Evolutionary conservation across 2,329 filamentous ascomycete genomes (phyloP), one percentile per base, ranked within the genome.

Genomic region (Dothideomycetes sp.): DNA sequence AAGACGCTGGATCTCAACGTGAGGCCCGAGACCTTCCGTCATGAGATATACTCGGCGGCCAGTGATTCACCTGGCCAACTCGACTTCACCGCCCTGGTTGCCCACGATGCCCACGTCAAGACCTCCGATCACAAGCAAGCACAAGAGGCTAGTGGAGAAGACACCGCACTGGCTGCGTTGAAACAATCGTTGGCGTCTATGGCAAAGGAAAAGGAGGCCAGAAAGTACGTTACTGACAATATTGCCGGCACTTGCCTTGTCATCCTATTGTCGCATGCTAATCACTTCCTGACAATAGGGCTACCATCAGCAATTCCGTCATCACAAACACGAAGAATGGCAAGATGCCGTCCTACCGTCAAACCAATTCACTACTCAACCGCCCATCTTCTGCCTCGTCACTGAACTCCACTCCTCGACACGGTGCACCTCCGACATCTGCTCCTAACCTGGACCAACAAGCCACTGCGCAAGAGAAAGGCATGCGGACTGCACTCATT

Each of bases 151-250:
- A 72, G 68, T 32, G 71, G 69, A 45, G 69, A 69, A 30, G 76
- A 80, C 54, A 68, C 71, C 44, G 76, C 76, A 19, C 57, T 79
- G 55, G 72, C 72, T 38, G 68, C 66, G 30, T 62, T 80, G 39
- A 69, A 77, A 56, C 73, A 66, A 53, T 77, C 66, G 50, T 63
- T 80, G 54, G 75, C 69, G 44, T 69, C 72, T 16, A 68, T 74
- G 37, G 65, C 76, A 51, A 65, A 76, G 51, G 68, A 75, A 47
- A 77, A 77, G 57, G 69, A 77, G 56, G 73, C 73, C 29, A 75
- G 73, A 54, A 72, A 71, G 62, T 65, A 58, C 53, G 61, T 56
- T 48, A 15, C 29, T 17, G 63, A 29, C 9, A 12, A 12, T 7
- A 19, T 60, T 2, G 57, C 58, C 38, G 50, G 63, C 27, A n/a